Base-by-base conservation (phyloP, 2,329 filamentous ascomycete species). In the Neodidymelliopsis sp. region DNA sequence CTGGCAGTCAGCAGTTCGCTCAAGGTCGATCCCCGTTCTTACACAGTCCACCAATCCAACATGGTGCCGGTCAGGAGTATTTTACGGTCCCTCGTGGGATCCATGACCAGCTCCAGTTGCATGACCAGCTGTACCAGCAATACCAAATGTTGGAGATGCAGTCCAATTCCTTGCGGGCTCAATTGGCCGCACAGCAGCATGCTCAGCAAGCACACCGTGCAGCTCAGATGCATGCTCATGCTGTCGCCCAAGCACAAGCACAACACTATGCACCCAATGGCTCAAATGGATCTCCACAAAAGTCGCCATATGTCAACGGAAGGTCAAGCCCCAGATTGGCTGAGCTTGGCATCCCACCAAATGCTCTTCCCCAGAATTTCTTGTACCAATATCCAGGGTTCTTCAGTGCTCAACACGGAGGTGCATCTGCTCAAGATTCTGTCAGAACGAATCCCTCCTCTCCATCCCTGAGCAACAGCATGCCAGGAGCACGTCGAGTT, bases 1-100 rank as follows among this genome's bases (percentile, higher is more conserved):
- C 83, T 2, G 84, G 82, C 66, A 80, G 81, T 23, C 77, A 80
- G 4, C 77, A 77, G 4, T 78, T 74, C 54, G 67, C 67, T 33
- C 71, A 73, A 45, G 73, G 70, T 34, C 66, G 74, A 22, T 64
- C 67, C 24, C 67, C 57, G 6, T 74, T 67, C 31, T 60, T 77
- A 34, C 64, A 75, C 44, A 79, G 76, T 53, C 76, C 77, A 24
- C 75, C 76, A 2, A 67, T 76, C 11, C 63, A 56, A 18, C 53
- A 65, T 6, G 61, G 65, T 24, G 60, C 67, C 41, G 67, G 65
- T 12, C 66, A 66, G n/a, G 76, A 79, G 36, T 78, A 79, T 49
- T 77, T 78, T 52, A 63, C 62, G 13, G 75, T 79, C 47, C 66
- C 66, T 22, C 59, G 73, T 30, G 65, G 63, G 4, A 59, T 71